These are phyloP conservation scores for Penicillium cataractarum DNA, from an alignment of 495 filamentous ascomycete species.

Conservation along the genomic window DNA sequence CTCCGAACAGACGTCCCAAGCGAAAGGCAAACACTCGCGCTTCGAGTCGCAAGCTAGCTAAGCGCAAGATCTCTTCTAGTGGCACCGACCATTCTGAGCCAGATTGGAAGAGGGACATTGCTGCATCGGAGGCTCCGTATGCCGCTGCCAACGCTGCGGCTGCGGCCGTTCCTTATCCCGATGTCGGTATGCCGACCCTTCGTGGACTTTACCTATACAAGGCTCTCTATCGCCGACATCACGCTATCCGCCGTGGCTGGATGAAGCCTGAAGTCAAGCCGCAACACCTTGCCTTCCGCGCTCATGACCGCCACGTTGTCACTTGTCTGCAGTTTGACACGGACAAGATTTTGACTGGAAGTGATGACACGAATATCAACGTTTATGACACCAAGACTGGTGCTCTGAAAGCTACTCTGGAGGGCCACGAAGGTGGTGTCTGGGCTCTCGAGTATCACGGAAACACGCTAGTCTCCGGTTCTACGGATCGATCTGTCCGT, in stretches of 20 bases:
- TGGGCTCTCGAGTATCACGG: slow-evolving; percentile 98
- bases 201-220: slow-evolving; percentile 91
- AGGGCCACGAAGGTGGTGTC: slow-evolving; percentile 95
- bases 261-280: slow-evolving; percentile 83
- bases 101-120: slow-evolving; percentile 49
- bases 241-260: slow-evolving; percentile 88
- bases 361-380: slow-evolving; percentile 96
- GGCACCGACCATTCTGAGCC: slow-evolving; percentile 42
- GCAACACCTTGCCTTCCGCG: slow-evolving; percentile 93
- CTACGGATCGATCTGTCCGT: slow-evolving; percentile 91
- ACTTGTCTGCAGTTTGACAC: slow-evolving; percentile 97
- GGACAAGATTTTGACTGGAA: slow-evolving; percentile 96
- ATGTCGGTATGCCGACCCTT: slow-evolving; percentile 75
- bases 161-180: slow-evolving; percentile 77
- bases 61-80: slow-evolving; percentile 56
- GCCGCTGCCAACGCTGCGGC: slow-evolving; percentile 83
- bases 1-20: slow-evolving; percentile 49
- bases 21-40: slow-evolving; percentile 54
- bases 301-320: slow-evolving; percentile 94
- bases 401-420: slow-evolving; percentile 75
- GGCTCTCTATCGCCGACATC: slow-evolving; percentile 89
- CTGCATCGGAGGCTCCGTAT: slow-evolving; percentile 73
- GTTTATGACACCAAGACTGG: slow-evolving; percentile 98
- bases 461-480: slow-evolving; percentile 93
- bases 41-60: slow-evolving; percentile 54